Evolutionary conservation across 2,329 filamentous ascomycete genomes (phyloP).

Genomic region (Exserohilum rostratum): DNA sequence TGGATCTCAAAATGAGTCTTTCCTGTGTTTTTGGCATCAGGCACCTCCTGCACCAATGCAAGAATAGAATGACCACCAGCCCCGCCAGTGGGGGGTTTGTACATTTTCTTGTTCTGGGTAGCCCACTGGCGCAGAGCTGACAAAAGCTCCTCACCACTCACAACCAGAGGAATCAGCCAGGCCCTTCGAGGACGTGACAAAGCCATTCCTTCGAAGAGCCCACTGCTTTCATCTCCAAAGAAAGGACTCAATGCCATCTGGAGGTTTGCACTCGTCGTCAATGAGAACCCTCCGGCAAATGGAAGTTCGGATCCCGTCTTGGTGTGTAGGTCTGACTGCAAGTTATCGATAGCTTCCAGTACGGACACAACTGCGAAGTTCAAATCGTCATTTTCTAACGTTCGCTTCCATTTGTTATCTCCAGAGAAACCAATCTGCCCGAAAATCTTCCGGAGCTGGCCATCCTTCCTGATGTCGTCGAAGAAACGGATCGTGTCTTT

Average conservation of each 20-base stretch:
- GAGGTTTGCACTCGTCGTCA: background rate
- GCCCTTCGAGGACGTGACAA: conserved; percentile 6
- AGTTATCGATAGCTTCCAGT: background rate
- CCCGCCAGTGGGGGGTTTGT: background rate
- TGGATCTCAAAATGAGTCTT: background rate
- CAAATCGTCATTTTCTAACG: background rate
- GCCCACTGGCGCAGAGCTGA: background rate
- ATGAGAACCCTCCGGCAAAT: conserved; percentile 1
- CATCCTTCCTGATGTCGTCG: background rate
- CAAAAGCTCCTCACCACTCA: background rate
- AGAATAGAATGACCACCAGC: background rate
- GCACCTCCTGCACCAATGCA: background rate
- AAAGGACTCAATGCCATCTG: background rate
- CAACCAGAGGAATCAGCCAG: conserved; percentile 1
- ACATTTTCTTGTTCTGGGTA: background rate
- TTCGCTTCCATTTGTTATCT: background rate
- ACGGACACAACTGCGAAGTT: background rate
- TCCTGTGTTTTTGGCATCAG: background rate
- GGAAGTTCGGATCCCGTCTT: background rate
- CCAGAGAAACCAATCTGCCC: no score
- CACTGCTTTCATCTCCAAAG: background rate
- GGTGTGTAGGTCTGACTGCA: background rate
- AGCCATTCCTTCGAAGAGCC: background rate
- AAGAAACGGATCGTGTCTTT: background rate
- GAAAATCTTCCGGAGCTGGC: background rate